Evolutionary conservation across 2,329 filamentous ascomycete genomes (phyloP), one percentile per base, ranked within the genome.

Genomic region (Pleomassaria siparia): DNA sequence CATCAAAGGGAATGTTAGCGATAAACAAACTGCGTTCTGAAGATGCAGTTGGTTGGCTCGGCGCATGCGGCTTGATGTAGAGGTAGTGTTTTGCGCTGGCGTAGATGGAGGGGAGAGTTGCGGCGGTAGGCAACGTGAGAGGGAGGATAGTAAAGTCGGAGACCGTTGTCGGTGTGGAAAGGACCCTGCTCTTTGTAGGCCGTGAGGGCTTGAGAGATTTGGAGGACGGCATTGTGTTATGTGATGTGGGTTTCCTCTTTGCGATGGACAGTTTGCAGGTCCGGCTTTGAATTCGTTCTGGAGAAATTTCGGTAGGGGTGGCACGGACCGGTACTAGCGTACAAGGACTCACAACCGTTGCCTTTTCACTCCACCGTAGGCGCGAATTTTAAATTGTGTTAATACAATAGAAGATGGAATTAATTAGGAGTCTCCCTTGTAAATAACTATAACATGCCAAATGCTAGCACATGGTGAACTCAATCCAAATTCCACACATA

Each of bases 1-100:
- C 86, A 66, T 96, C 91, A 53, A 87, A 78, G 6, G 94, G 94
- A 1, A 95, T 75, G 63, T 99, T 97, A 54, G 91, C 88, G n/a
- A 95, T 68, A 72, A 96, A 99, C 15, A 99, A 79, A 51, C 88
- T 91, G 59, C 91, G 85, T 69, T 88, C 81, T 45, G 81, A 77
- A 7, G 87, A 87, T 12, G 88, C 84, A 10, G 62, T 64, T 20
- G 66, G 54, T 16, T 59, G 80, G 72, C 87, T 89, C 51, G 92
- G 91, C 37, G 85, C 80, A 72, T 97, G 91, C 46, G 84, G 84
- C 56, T 89, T 89, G 46, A 97, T 74, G 74, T 96, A 96, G 62
- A 97, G 77, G 72, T 91, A 89, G 74, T 97, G 94, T 41, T 82
- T 83, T 48, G 84, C 80, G n/a, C 52, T 44, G 13, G 47, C 35